Evolutionary conservation across 2,329 filamentous ascomycete species (phyloP).

Genomic region (Dactylellina leptospora): DNA sequence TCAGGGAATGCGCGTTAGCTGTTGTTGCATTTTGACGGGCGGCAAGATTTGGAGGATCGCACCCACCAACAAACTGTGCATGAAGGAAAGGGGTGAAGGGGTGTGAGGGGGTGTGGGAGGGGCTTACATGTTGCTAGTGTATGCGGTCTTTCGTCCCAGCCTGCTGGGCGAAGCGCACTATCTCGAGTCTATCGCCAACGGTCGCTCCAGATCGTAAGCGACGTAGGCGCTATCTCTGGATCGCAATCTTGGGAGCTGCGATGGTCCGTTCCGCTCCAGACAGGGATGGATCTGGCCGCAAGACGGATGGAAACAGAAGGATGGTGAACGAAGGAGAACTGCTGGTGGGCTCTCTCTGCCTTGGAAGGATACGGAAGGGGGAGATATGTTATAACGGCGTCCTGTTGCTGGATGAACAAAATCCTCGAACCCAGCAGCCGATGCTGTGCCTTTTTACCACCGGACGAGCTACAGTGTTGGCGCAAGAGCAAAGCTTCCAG

Average conservation of each 20-base stretch:
- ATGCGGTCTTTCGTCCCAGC: constrained; percentile 1
- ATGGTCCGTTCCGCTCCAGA: constrained; percentile 27
- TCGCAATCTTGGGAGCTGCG: constrained; percentile 11
- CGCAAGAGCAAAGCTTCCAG: too few species aligned
- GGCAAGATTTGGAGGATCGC: constrained; percentile 15
- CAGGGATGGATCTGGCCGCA: constrained; percentile 2
- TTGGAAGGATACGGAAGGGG: constrained; percentile 17
- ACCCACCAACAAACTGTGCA: constrained; percentile 51
- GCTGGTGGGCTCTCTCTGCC: constrained; percentile 2
- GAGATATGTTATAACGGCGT: too few species aligned
- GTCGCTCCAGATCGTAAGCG: constrained; percentile 24
- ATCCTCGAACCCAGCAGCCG: too few species aligned
- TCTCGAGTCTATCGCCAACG: not conserved
- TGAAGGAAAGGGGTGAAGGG: constrained; percentile 15
- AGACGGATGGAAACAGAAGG: constrained; percentile 14
- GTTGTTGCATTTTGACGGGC: constrained; percentile 45
- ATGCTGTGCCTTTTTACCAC: too few species aligned
- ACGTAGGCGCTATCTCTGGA: constrained; percentile 34
- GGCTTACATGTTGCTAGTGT: constrained; percentile 9
- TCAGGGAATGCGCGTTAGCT: constrained; percentile 32
- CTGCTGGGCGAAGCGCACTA: constrained; percentile 1
- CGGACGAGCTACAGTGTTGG: too few species aligned
- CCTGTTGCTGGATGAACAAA: too few species aligned
- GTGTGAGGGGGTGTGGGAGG: constrained; percentile 15
- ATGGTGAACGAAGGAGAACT: not conserved